Evolutionary conservation across 306 rosid species (phyloP).

Genomic region (Geum urbanum): DNA sequence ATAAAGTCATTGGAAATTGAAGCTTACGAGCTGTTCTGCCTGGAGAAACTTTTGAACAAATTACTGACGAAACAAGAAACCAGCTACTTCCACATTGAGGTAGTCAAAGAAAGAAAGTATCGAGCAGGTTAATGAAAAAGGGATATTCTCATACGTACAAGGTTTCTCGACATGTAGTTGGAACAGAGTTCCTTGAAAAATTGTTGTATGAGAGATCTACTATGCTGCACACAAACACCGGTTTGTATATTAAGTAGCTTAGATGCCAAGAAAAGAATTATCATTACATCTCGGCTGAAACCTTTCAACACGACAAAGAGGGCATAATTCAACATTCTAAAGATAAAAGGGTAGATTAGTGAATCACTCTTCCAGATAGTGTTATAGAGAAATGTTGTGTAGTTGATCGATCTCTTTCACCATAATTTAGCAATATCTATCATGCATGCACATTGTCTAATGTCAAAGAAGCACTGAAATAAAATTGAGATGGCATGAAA

Average conservation of each 20-base stretch:
- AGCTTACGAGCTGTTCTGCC: slow-evolving; percentile 16
- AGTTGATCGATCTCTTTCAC: neutral
- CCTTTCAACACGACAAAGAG: neutral
- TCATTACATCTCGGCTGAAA: neutral
- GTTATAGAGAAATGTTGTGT: neutral
- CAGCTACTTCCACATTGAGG: neutral
- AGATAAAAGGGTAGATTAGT: slow-evolving; percentile 2
- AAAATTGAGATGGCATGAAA: neutral
- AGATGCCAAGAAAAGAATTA: neutral
- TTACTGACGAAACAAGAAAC: slow-evolving; percentile 14
- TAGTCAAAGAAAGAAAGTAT: neutral
- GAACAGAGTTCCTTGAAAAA: slow-evolving; percentile 5
- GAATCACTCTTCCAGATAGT: neutral
- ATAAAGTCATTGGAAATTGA: no score
- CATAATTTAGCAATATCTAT: neutral
- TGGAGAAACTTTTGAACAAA: slow-evolving; percentile 15
- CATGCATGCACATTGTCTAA: neutral
- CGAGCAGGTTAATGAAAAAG: neutral
- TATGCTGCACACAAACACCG: slow-evolving; percentile 12
- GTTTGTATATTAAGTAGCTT: neutral
- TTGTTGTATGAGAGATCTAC: slow-evolving; percentile 21
- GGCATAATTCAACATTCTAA: neutral
- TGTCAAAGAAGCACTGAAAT: neutral
- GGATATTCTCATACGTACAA: neutral
- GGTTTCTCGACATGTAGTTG: slow-evolving; percentile 14